Base-by-base conservation (phyloP, 495 filamentous ascomycete species). In the Beverwykella pulmonaria region DNA sequence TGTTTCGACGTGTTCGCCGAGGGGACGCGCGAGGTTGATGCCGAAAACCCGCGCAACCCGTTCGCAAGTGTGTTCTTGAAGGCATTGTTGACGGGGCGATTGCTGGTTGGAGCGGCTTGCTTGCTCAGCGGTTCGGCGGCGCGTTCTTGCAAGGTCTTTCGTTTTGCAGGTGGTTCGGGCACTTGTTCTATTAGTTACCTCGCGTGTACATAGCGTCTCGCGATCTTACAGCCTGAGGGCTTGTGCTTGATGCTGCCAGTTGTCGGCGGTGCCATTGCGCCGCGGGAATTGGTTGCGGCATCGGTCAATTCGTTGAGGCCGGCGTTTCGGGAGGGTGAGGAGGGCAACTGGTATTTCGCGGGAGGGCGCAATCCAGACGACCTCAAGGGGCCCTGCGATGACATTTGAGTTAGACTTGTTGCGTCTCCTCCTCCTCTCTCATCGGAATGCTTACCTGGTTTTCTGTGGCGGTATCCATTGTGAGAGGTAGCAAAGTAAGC, bases 141-240 rank as follows among this genome's bases (percentile, higher is more conserved):
- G 25, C 67, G 61, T 5, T 72, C 72, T 48, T 32, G 22, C 47
- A 74, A 44, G 6, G 70, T 72, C 39, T 65, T 65, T 5, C 71
- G 61, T 44, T 78, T 77, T 19, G 72, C 23, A 14, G 46, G 44
- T 32, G 70, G 61, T 41, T 74, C 72, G 8, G 69, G 70, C 22
- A 70, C 72, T 73, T 15, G 12, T 22, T n/a, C 20, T 5, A 59
- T 67, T 53, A 67, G 59, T 19, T 17, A 19, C 1, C 12, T 41
- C n/a, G 19, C 17, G 17, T 27, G 0, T 14, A 17, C 8, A n/a
- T 60, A n/a, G 0, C 22, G 15, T 20, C 23, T 3, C 14, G 17
- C 10, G 25, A 14, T 17, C 52, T 47, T 66, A 66, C 67, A 49
- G 44, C 47, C 54, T 22, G 53, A 44, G 1, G 60, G 60, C 48